Percentiles rank a stretch among this genome's conserved stretches.
These are phyloP conservation scores for Trametes sanguinea DNA, from an alignment of 768 basidiomycete species.

Conservation along the genomic window DNA sequence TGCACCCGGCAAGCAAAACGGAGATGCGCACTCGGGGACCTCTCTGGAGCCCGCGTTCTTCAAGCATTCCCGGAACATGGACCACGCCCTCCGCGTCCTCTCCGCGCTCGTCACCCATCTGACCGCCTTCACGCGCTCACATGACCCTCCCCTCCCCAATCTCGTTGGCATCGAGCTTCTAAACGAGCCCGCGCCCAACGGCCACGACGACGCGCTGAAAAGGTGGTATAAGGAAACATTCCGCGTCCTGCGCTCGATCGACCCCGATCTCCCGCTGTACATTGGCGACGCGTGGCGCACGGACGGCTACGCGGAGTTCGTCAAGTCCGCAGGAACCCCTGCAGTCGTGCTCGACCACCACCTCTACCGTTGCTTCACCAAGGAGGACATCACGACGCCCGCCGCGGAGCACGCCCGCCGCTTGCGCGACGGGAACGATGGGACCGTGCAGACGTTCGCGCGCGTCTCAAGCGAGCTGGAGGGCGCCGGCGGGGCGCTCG, in stretches of 20 bases:
- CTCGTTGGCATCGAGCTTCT: constrained; percentile 59
- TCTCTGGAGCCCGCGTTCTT: constrained; percentile 54
- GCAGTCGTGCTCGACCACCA: constrained; percentile 76
- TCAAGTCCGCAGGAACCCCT: constrained; percentile 35
- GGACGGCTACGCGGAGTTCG: constrained; percentile 60
- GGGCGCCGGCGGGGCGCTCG: constrained; percentile 50
- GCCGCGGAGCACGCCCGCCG: constrained; percentile 56
- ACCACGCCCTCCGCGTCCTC: constrained; percentile 28
- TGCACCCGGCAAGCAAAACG: constrained; percentile 75
- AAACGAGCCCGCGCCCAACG: constrained; percentile 58
- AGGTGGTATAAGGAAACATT: constrained; percentile 67
- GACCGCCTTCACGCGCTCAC: constrained; percentile 34
- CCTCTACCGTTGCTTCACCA: constrained; percentile 67
- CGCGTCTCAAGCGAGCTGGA: constrained; percentile 38
- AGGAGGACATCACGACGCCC: constrained; percentile 40
- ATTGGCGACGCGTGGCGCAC: constrained; percentile 77
- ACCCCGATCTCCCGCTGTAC: constrained; percentile 65
- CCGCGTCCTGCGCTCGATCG: constrained; percentile 49
- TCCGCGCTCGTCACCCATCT: constrained; percentile 45
- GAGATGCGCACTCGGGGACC: constrained; percentile 65
- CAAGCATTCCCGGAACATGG: constrained; percentile 42
- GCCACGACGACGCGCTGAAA: constrained; percentile 50
- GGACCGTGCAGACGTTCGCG: constrained; percentile 42
- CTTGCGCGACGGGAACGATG: constrained; percentile 44
- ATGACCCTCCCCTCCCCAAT: constrained; percentile 43